Evolutionary conservation across 2,329 filamentous ascomycete species (phyloP).

Genomic region (Hirsutella minnesotensis): DNA sequence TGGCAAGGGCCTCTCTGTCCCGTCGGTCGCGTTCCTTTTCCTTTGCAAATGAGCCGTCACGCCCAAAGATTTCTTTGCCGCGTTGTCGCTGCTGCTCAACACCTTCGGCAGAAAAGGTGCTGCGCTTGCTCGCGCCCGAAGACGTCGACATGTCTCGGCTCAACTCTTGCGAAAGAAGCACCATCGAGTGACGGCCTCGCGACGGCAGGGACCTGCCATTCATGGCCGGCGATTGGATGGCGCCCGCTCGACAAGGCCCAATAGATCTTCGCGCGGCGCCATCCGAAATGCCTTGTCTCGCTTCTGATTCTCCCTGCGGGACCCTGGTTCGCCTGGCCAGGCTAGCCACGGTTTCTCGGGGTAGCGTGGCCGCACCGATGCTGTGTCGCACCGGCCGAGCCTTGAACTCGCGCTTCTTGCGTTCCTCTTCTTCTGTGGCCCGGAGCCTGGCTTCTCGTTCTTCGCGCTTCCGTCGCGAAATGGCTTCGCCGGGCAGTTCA

Average conservation of each 20-base stretch:
- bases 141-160: slow-evolving; percentile 34
- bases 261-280: slow-evolving; percentile 14
- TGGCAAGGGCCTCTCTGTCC: slow-evolving; percentile 41
- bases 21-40: slow-evolving; percentile 40
- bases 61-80: slow-evolving; percentile 40
- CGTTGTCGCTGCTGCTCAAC: slow-evolving; percentile 37
- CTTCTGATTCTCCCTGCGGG: slow-evolving; percentile 14
- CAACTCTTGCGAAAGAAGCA: slow-evolving; percentile 10
- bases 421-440: slow-evolving; percentile 48
- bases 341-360: slow-evolving; percentile 47
- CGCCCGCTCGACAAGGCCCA: slow-evolving; percentile 3
- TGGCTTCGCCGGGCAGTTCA: slow-evolving; percentile 51
- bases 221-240: slow-evolving; percentile 2
- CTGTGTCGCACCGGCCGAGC: slow-evolving; percentile 42
- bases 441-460: slow-evolving; percentile 42
- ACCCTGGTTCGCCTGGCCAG: slow-evolving; percentile 38
- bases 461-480: slow-evolving; percentile 43
- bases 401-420: slow-evolving; percentile 50
- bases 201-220: slow-evolving; percentile 7
- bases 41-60: slow-evolving; percentile 35
- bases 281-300: slow-evolving; percentile 5
- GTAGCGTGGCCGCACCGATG: slow-evolving; percentile 26
- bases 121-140: slow-evolving; percentile 31
- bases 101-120: slow-evolving; percentile 38
- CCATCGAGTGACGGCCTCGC: slow-evolving; percentile 16